Conservation (phyloP, 139 green algal species). For the Chlorella sorokiniana region DNA sequence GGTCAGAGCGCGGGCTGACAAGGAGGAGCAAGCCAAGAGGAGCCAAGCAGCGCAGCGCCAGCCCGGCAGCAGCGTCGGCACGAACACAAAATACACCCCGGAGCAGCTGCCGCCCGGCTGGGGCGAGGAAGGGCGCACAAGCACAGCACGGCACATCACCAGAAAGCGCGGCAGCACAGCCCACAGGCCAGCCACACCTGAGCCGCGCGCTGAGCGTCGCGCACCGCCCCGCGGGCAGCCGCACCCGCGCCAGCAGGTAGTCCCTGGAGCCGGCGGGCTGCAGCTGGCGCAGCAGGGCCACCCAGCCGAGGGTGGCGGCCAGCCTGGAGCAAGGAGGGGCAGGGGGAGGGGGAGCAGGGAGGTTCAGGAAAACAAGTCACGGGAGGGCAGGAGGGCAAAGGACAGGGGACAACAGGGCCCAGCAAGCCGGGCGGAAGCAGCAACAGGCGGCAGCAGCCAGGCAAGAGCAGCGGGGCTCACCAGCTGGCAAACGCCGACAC, state of each 20-base stretch:
- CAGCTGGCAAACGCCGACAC: conserved; percentile 27
- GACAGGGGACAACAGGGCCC: background rate
- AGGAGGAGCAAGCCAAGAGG: background rate
- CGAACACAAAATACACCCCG: background rate
- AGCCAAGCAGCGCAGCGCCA: background rate
- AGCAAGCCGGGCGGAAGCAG: background rate
- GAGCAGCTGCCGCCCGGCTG: no score
- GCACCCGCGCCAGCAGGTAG: conserved; percentile 32
- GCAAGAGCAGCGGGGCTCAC: background rate
- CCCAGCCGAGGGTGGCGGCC: conserved; percentile 27
- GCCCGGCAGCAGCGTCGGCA: background rate
- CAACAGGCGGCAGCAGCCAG: background rate
- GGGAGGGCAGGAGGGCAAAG: background rate
- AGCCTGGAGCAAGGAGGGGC: conserved; percentile 9
- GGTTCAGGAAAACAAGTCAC: background rate
- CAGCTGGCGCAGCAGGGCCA: conserved; percentile 32
- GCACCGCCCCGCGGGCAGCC: conserved; percentile 20
- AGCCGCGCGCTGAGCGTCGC: background rate
- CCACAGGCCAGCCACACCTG: no score
- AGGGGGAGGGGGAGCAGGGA: background rate
- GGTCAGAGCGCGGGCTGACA: background rate
- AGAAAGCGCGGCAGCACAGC: no score
- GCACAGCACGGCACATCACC: no score
- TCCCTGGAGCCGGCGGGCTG: conserved; percentile 34
- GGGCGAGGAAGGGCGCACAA: no score